These are phyloP conservation scores for Umbellularia californica DNA, from an alignment of 164 flowering plant genomes.

Conservation along the genomic window DNA sequence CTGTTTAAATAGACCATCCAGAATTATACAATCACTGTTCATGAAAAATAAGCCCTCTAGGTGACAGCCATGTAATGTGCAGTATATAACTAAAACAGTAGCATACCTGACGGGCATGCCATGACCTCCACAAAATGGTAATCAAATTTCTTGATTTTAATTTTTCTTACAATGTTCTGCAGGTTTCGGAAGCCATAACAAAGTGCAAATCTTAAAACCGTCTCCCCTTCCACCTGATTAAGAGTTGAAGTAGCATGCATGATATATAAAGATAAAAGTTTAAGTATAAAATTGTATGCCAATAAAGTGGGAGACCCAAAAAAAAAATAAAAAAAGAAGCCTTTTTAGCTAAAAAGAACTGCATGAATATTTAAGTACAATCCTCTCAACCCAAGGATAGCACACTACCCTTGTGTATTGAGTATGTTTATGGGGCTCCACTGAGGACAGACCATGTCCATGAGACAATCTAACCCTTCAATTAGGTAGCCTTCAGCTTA, in stretches of 20 bases:
- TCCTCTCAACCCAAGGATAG: too few species aligned
- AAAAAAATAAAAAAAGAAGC: too few species aligned
- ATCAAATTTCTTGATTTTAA: slow-evolving; percentile 77
- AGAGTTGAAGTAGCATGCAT: background rate
- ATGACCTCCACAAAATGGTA: slow-evolving; percentile 92
- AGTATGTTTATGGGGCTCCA: too few species aligned
- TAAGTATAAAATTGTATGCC: too few species aligned
- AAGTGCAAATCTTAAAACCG: slow-evolving; percentile 77
- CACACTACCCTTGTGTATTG: too few species aligned
- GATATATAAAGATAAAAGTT: background rate
- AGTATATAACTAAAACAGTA: background rate
- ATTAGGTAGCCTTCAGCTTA: too few species aligned
- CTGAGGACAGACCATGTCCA: too few species aligned
- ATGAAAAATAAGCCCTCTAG: background rate
- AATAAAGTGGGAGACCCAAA: too few species aligned
- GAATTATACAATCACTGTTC: background rate
- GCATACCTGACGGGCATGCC: slow-evolving; percentile 97
- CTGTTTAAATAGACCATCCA: slow-evolving; percentile 29
- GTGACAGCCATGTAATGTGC: background rate
- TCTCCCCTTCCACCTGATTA: slow-evolving; percentile 72
- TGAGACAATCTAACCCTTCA: too few species aligned
- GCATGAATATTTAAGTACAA: too few species aligned
- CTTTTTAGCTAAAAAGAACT: too few species aligned
- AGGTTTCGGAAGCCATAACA: slow-evolving; percentile 98
- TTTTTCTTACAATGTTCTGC: slow-evolving; percentile 77